phyloP scores from a whole-genome alignment of 768 basidiomycete species.

The Dendrothele bispora region DNA sequence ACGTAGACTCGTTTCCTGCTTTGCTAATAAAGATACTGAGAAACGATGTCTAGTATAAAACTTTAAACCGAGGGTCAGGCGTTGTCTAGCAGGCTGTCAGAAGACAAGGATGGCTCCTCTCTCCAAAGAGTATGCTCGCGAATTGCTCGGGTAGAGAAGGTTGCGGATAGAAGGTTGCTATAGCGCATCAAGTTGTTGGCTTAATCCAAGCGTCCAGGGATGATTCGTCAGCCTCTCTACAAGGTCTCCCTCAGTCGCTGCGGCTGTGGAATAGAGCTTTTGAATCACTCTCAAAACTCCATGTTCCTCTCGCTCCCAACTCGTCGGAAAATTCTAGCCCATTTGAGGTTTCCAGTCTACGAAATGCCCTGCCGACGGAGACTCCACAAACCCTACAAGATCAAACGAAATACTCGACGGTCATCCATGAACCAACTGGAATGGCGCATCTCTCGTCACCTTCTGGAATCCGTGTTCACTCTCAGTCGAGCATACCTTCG shows the following conservation, averaged over 20 bases:
- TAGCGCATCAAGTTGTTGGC: constrained; percentile 69
- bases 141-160: constrained; percentile 59
- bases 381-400: no score
- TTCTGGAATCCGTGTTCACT: constrained; percentile 64
- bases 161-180: no score
- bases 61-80: no score
- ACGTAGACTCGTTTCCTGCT: neutral
- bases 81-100: constrained; percentile 35
- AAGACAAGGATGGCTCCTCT: constrained; percentile 50
- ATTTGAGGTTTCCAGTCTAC: constrained; percentile 49
- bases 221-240: constrained; percentile 55
- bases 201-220: constrained; percentile 65
- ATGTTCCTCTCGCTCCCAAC: constrained; percentile 31
- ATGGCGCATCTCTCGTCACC: constrained; percentile 74
- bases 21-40: no score
- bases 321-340: constrained; percentile 48
- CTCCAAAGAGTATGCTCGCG: constrained; percentile 58
- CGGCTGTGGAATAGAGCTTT: constrained; percentile 80
- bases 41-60: no score
- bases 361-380: constrained; percentile 43
- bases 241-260: constrained; percentile 63
- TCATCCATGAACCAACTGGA: constrained; percentile 55
- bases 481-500: constrained; percentile 64
- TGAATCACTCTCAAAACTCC: constrained; percentile 63
- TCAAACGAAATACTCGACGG: constrained; percentile 28